Conservation (phyloP, 805 yeast genomes). For the Groenewaldozyma salmanticensis region DNA sequence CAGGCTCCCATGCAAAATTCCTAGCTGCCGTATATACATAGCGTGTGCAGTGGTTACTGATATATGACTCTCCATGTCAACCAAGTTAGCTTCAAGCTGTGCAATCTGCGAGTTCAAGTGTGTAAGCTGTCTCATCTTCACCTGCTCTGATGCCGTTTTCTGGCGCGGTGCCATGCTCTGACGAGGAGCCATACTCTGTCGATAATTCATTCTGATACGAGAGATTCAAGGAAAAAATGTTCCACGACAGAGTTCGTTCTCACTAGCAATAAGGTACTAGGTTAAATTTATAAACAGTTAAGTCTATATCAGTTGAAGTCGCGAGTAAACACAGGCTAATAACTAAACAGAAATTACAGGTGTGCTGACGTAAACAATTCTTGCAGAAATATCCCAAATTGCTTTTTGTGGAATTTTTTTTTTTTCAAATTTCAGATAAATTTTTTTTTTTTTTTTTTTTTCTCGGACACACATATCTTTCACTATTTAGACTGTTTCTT, state of each 20-base stretch:
- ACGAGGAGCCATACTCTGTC: not conserved
- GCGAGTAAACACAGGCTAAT: too few species aligned
- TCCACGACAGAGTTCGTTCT: too few species aligned
- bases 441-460: too few species aligned
- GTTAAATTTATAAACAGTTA: too few species aligned
- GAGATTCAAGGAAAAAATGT: too few species aligned
- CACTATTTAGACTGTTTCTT: not conserved
- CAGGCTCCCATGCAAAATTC: constrained; percentile 48
- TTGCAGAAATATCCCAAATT: too few species aligned
- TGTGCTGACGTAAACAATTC: too few species aligned
- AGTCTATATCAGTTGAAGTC: too few species aligned
- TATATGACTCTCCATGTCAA: constrained; percentile 43
- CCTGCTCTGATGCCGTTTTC: constrained; percentile 8
- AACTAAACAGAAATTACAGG: too few species aligned
- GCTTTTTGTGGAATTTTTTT: too few species aligned
- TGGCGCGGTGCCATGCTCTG: constrained; percentile 4
- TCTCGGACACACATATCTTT: too few species aligned
- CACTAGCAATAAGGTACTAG: not conserved
- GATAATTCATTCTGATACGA: not conserved
- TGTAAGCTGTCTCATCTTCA: constrained; percentile 35
- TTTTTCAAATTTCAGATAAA: too few species aligned
- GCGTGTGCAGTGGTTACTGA: constrained; percentile 44
- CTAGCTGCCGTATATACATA: constrained; percentile 41
- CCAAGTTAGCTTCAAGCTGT: constrained; percentile 45
- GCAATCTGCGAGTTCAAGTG: constrained; percentile 45